Evolutionary conservation across 176 grass and related monocot species (phyloP), one percentile per base, ranked within the genome.

Genomic region (Chrysopogon serrulatus): DNA sequence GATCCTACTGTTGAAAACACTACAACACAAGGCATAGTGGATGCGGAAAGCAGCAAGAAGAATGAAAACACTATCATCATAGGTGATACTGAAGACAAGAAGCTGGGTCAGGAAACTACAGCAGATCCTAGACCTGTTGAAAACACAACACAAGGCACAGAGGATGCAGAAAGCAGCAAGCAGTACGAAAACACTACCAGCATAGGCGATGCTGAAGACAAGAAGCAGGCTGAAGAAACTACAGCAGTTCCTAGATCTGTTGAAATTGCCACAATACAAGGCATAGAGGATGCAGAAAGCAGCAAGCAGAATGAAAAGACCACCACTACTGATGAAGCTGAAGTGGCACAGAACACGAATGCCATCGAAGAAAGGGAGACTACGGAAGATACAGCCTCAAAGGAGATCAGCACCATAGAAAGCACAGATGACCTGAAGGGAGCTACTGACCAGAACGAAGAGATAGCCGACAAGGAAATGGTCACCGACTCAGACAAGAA

Each of bases 401-500:
- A 54, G 77, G 87, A 88, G 45, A 88, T 74, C 74, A 74, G 9
- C 47, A 39, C 77, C n/a, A 35, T 30, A 13, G 23, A 75, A 31
- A 68, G 10, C 14, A 56, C 60, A 8, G 49, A 68, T 40, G 74
- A 78, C 19, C 70, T 33, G 23, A 82, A 68, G 31, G 85, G 5
- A 44, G 3, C 28, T 30, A 16, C 41, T 0, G 28, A 64, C 7
- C 73, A 78, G 13, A 64, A 79, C 5, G 90, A 89, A 68, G 86
- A 86, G 79, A 83, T 92, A 2, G 68, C 73, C 0, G 74, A 81
- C 72, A 94, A 91, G 65, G 86, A 84, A 76, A 73, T 70, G 57
- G 83, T 78, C 10, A 18, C 48, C 1, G 78, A 87, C 68, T 88
- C 89, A 6, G 83, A 88, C 68, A 94, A 77, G 36, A 76, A 56